phyloP scores from a whole-genome alignment of 495 filamentous ascomycete genomes.

The Barbatosphaeria neglecta region DNA sequence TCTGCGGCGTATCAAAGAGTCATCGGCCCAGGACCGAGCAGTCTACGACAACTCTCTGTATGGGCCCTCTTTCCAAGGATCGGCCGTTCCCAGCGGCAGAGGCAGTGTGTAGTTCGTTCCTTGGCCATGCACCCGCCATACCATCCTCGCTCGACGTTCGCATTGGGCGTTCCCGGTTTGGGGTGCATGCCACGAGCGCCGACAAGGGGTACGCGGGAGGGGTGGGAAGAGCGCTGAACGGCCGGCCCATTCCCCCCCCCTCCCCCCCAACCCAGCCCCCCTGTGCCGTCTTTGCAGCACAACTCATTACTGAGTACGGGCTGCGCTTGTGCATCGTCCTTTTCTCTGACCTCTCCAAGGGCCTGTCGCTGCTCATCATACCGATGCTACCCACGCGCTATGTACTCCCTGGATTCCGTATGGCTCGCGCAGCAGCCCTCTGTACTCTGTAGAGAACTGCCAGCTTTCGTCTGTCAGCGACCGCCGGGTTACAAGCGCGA shows the following conservation, averaged over 20 bases:
- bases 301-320: too few relatives aligned
- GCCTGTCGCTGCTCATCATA: neutral
- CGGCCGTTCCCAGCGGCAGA: too few relatives aligned
- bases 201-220: neutral
- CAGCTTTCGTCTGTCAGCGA: too few relatives aligned
- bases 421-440: too few relatives aligned
- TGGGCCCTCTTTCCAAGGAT: too few relatives aligned
- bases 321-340: too few relatives aligned
- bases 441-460: too few relatives aligned
- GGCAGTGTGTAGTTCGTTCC: neutral
- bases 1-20: neutral
- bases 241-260: too few relatives aligned
- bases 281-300: too few relatives aligned
- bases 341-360: neutral
- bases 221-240: neutral
- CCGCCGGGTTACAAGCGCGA: neutral
- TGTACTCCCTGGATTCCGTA: neutral
- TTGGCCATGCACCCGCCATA: neutral
- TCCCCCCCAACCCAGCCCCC: too few relatives aligned
- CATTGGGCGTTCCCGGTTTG: neutral
- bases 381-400: neutral
- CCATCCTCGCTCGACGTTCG: neutral
- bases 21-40: too few relatives aligned
- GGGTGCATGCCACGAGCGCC: neutral
- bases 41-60: too few relatives aligned